Evolutionary conservation across 2,329 filamentous ascomycete genomes (phyloP), one percentile per base, ranked within the genome.

Genomic region (Pleochaeta shiraiana): DNA sequence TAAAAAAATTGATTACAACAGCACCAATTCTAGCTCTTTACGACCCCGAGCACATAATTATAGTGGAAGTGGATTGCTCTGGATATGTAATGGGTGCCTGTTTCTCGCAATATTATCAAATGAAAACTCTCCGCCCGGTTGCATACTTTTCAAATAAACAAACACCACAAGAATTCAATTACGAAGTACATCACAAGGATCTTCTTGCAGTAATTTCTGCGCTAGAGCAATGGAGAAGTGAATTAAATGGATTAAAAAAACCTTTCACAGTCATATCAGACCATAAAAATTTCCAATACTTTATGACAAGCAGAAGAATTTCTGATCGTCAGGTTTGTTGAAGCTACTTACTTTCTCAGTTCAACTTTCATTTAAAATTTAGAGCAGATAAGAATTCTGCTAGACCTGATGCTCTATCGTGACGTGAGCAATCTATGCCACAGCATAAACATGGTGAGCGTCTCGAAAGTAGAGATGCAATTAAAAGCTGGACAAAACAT

Each of bases 321-420:
- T 50, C 45, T 6, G 45, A 50, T 6, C 9, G 45, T 26, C 50
- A 55, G 16, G 50, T 55, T 12, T 26, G 24, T 26, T 55, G 50
- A 24, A 55, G 50, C 24, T 14, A 55, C 28, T 1, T 26, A 7
- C 24, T 55, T 9, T 55, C 50, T 55, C 50, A 55, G 28, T 55
- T 55, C 24, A 60, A 60, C 24, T 62, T 62, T 28, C 31, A 62
- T 19, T 37, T 62, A 24, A 43, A 1, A 43, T 62, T 62, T n/a
- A 62, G 59, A 62, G 59, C 59, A 26, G 33, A 33, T 43, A 62
- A 62, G 26, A 39, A 43, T 19, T 43, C 59, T 24, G 33, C 59
- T 19, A 4, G 59, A 43, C 31, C n/a, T 5, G 59, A 62, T 62
- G 59, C 59, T 9, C 59, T 62, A 24, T 43, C 59, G 19, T 21